These are phyloP conservation scores for Trichoderma citrinoviride DNA, from an alignment of 2,329 filamentous ascomycete genomes.

Conservation along the genomic window DNA sequence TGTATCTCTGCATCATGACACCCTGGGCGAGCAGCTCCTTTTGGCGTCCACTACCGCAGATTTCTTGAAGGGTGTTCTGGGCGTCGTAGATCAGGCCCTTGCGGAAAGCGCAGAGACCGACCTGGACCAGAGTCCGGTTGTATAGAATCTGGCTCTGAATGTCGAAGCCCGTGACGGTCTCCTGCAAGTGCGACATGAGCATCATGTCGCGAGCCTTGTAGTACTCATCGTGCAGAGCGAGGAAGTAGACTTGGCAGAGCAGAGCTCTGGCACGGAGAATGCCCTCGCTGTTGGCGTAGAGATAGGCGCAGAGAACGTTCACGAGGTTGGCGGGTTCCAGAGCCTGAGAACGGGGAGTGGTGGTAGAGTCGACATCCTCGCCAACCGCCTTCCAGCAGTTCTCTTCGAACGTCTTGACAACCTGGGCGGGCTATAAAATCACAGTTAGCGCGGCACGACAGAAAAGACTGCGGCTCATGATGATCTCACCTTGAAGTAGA, in stretches of 20 bases:
- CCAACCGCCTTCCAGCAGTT: slow-evolving; percentile 86
- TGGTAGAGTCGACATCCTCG: slow-evolving; percentile 66
- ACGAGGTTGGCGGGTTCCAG: slow-evolving; percentile 73
- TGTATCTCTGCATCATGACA: slow-evolving; percentile 97
- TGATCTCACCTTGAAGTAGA: slow-evolving; percentile 85
- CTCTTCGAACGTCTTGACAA: slow-evolving; percentile 90
- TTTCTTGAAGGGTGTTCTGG: slow-evolving; percentile 95
- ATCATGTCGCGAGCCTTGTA: slow-evolving; percentile 98
- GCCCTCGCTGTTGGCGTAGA: slow-evolving; percentile 91
- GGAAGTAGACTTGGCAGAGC: slow-evolving; percentile 98
- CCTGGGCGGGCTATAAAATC: slow-evolving; percentile 69
- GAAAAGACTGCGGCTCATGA: background rate
- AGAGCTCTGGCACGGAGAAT: slow-evolving; percentile 95
- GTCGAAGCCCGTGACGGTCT: slow-evolving; percentile 95
- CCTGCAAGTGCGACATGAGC: slow-evolving; percentile 98
- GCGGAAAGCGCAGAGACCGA: slow-evolving; percentile 96
- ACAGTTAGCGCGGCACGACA: slow-evolving; percentile 19
- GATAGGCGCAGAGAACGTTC: slow-evolving; percentile 86
- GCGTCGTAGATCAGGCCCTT: slow-evolving; percentile 96
- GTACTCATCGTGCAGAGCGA: slow-evolving; percentile 95
- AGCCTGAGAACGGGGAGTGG: slow-evolving; percentile 70
- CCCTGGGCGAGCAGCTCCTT: slow-evolving; percentile 98
- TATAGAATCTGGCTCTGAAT: slow-evolving; percentile 97
- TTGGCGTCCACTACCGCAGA: slow-evolving; percentile 94
- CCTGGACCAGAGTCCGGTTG: slow-evolving; percentile 96